Evolutionary conservation across 257 asterid genomes (phyloP).

Genomic region (Solanum okadae): DNA sequence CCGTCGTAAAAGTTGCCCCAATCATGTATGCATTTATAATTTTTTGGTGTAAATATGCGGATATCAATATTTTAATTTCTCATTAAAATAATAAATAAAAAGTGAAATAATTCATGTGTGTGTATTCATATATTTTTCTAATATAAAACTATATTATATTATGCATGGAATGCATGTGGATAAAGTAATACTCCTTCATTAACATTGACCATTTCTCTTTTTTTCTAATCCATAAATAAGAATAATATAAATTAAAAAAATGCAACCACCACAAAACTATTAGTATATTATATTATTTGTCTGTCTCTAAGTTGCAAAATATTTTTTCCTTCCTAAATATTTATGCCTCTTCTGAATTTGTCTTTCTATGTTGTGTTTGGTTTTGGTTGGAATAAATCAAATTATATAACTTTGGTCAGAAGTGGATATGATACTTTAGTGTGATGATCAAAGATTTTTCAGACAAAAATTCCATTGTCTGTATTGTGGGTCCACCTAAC

Average conservation of each 20-base stretch:
- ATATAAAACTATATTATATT: neutral
- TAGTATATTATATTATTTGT: neutral
- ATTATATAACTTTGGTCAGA: neutral
- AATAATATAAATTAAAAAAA: neutral
- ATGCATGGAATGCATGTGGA: constrained; percentile 17
- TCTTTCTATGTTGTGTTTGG: constrained; percentile 3
- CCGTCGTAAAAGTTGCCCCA: neutral
- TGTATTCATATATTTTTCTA: neutral
- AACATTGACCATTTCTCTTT: neutral
- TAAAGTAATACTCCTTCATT: constrained; percentile 20
- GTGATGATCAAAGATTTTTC: neutral
- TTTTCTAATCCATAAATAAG: neutral
- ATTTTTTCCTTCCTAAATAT: neutral
- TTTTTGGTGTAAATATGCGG: neutral
- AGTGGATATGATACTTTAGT: neutral
- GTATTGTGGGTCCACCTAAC: neutral
- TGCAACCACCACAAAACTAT: neutral
- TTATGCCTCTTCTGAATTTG: neutral
- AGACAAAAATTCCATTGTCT: constrained; percentile 4
- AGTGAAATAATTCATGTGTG: neutral
- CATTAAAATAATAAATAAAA: neutral
- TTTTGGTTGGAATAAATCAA: neutral
- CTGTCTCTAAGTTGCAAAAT: neutral
- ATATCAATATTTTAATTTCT: too few relatives aligned
- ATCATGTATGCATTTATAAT: neutral